Percentiles rank a stretch among this genome's conserved stretches.
phyloP scores from a whole-genome alignment of 225 moss, liverwort and hornwort species.

The Physcomitrellopsis africana region DNA sequence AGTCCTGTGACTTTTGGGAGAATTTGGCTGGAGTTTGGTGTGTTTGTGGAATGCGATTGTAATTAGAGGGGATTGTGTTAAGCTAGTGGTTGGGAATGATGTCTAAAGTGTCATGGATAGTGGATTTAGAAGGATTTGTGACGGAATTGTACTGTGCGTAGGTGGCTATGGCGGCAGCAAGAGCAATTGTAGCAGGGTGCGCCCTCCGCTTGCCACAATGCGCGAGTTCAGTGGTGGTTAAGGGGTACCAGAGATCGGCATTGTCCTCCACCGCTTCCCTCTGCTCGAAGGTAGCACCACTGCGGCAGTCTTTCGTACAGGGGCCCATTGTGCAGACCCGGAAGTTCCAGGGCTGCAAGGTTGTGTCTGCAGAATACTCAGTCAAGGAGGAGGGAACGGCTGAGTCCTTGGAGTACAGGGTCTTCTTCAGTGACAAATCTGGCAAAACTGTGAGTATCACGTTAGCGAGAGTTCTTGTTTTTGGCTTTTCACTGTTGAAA shows the following conservation, averaged over 20 bases:
- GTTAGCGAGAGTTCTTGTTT: background rate
- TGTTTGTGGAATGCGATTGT: too few species aligned
- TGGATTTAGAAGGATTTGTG: background rate
- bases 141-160: constrained; percentile 16
- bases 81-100: background rate
- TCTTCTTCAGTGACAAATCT: constrained; percentile 78
- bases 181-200: constrained; percentile 46
- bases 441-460: constrained; percentile 56
- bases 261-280: constrained; percentile 38
- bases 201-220: constrained; percentile 56
- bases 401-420: constrained; percentile 76
- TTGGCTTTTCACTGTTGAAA: background rate
- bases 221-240: constrained; percentile 32
- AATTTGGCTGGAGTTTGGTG: too few species aligned
- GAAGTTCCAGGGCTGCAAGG: constrained; percentile 41
- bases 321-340: constrained; percentile 27
- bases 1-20: too few species aligned
- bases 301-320: constrained; percentile 32
- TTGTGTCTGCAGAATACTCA: constrained; percentile 47
- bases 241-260: constrained; percentile 37
- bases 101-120: background rate
- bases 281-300: constrained; percentile 27
- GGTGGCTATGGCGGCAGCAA: constrained; percentile 63
- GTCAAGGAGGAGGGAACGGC: constrained; percentile 66
- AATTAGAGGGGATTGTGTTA: background rate